Evolutionary conservation across 441 rosid species (phyloP), one percentile per base, ranked within the genome.

Genomic region (Iberis amara): DNA sequence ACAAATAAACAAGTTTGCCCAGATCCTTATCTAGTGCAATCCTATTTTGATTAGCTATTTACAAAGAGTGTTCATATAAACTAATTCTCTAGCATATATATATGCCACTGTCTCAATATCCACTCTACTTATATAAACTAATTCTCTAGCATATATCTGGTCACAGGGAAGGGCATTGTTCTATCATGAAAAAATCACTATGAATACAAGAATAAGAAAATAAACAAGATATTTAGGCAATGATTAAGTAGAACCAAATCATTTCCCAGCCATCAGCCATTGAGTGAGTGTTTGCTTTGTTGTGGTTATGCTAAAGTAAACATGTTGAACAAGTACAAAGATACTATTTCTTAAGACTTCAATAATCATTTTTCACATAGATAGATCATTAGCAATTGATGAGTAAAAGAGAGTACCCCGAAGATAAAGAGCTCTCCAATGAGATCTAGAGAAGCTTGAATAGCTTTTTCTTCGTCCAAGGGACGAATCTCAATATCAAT

Each of bases 391-490:
- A 21, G 21, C 46, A 60, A 24, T 42, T 10, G 27, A 24, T 24
- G 27, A 24, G 27, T 24, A 18, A 58, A 1, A 14, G 39, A 49
- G 18, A 47, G 23, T 84, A 92, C 96, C 75, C 84, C 64, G 63
- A 92, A 92, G 59, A 89, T 66, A 41, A 92, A 92, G 65, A 92
- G 18, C 61, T 92, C 97, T 10, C 97, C 97, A 12, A 86, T 80
- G 51, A 92, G 90, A 66, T 89, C 96, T 13, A 76, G 92, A 55
- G 96, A 96, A 72, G 84, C 94, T 76, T 94, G 96, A 40, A 89
- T 83, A 59, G 99, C 99, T 67, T 78, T 86, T 72, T 86, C 92
- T 55, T 94, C 96, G 42, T 89, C 67, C 76, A 89, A 59, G 52
- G 96, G 99, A 37, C 89, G 88, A 37, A 94, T 86, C 76, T 76